Evolutionary conservation across 176 grass and related monocot species (phyloP), one percentile per base, ranked within the genome.

Genomic region (Juncus effusus): DNA sequence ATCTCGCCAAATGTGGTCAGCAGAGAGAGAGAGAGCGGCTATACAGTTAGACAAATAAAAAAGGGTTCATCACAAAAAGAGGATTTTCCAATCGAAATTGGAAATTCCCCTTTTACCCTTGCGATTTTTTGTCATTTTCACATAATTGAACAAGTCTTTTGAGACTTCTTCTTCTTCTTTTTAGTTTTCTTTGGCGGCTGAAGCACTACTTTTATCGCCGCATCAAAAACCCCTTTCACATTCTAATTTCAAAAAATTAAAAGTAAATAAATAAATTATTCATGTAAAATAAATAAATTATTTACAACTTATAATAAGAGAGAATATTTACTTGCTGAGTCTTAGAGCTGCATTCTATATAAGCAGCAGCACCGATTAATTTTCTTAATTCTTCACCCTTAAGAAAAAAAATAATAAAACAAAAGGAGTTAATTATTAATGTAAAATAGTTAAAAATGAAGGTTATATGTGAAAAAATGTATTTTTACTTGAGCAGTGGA

Each of bases 331-430:
- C 78, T 61, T 80, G 78, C 38, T 80, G 78, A 40, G 78, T 80
- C 62, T 80, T 80, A 14, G 78, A 80, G 59, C 78, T 80, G 13
- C 78, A 80, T 45, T 80, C 78, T 5, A 80, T 80, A 54, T 80
- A 80, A 41, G 69, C 61, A 41, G 78, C 41, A 61, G 78, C 78
- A 16, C 78, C 78, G 13, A 80, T 74, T 7, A 61, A 41, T 52
- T 75, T 80, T 53, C 53, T 80, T 36, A 80, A 16, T 54, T 80
- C 78, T 74, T 80, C 78, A 3, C 78, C 78, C 78, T 80, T 51
- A 10, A 67, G 38, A 67, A 57, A 66, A 62, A 12, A 51, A 14
- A 70, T 7, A 12, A 13, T 13, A 6, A 49, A 62, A 59, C 14
- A 3, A 14, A 56, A 71, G 19, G 8, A 60, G 16, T 10, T 61